Evolutionary conservation across 2,329 filamentous ascomycete genomes (phyloP).

Genomic region (Hypocreales sp.): DNA sequence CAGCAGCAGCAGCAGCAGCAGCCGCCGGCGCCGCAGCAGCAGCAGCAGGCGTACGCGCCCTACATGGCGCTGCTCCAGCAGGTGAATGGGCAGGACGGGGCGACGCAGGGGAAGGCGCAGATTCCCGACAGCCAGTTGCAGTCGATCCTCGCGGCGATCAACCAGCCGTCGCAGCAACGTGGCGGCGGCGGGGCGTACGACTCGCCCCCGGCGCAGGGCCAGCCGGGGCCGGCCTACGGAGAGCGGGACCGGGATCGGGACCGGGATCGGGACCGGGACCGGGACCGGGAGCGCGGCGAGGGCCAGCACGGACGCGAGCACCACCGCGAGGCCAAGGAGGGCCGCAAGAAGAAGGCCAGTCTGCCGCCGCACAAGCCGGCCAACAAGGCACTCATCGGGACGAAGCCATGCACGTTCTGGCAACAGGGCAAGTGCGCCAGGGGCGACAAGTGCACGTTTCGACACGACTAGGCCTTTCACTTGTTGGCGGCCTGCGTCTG

Average conservation of each 20-base stretch:
- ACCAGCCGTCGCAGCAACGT: conserved; percentile 16
- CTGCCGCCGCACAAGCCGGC: conserved; percentile 25
- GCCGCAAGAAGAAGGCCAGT: conserved; percentile 23
- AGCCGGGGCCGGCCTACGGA: too few relatives aligned
- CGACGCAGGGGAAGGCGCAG: conserved; percentile 8
- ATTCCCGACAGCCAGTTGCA: conserved; percentile 24
- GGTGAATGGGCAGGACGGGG: conserved; percentile 12
- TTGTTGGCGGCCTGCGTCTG: too few relatives aligned
- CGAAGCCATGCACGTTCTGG: conserved; percentile 56
- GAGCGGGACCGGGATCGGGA: conserved; percentile 21
- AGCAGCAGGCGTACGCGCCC: conserved; percentile 24
- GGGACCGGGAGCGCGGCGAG: conserved; percentile 18
- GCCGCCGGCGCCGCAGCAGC: conserved; percentile 8
- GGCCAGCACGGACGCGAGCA: conserved; percentile 15
- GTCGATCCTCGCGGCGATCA: conserved; percentile 26
- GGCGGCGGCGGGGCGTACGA: conserved; percentile 12
- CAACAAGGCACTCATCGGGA: conserved; percentile 45
- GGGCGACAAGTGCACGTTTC: conserved; percentile 59
- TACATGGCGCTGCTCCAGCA: conserved; percentile 27
- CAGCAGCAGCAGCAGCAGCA: conserved; percentile 21
- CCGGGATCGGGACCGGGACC: conserved; percentile 20
- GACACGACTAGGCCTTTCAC: conserved; percentile 37
- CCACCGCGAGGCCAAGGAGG: conserved; percentile 19
- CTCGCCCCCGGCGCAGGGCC: conserved; percentile 20
- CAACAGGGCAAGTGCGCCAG: conserved; percentile 56